Conservation (phyloP, 768 basidiomycete genomes). For the Albatrellus ellisii region DNA sequence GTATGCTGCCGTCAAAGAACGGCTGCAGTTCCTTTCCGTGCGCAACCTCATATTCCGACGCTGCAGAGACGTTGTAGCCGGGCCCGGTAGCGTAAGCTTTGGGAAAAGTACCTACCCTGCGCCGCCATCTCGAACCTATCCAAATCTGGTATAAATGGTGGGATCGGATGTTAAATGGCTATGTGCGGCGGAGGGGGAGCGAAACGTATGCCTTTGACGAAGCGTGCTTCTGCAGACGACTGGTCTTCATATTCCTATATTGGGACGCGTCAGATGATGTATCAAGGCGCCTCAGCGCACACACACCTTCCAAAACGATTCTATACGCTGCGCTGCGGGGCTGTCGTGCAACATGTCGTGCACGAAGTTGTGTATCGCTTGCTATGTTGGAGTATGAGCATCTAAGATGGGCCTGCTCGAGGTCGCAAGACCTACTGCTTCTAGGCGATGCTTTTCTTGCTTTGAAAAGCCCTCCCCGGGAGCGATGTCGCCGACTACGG, state of each 20-base stretch:
- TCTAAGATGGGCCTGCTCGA: neutral
- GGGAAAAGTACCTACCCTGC: constrained; percentile 39
- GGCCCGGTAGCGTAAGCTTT: neutral
- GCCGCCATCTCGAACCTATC: constrained; percentile 83
- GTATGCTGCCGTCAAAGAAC: constrained; percentile 76
- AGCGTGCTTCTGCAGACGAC: constrained; percentile 57
- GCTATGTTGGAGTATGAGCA: constrained; percentile 26
- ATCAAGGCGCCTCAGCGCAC: neutral
- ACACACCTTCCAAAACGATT: constrained; percentile 57
- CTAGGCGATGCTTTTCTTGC: constrained; percentile 63
- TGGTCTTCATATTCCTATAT: constrained; percentile 75
- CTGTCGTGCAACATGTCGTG: constrained; percentile 79
- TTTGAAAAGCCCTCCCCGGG: constrained; percentile 81
- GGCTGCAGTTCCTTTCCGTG: constrained; percentile 43
- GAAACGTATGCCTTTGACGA: constrained; percentile 58
- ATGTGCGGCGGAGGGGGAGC: neutral
- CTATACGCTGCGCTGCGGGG: constrained; percentile 53
- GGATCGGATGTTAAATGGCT: neutral
- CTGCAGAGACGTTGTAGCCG: constrained; percentile 23
- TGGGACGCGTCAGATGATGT: neutral
- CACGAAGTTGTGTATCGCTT: constrained; percentile 85
- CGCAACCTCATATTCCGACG: constrained; percentile 58
- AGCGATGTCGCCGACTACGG: constrained; percentile 84
- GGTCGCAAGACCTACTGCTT: constrained; percentile 34
- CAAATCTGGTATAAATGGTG: constrained; percentile 51